A percentile compares a stretch with the other conserved stretches of the same genome.
These are phyloP conservation scores for Sequoia sempervirens DNA, from an alignment of 75 land plant genomes.

Conservation along the genomic window DNA sequence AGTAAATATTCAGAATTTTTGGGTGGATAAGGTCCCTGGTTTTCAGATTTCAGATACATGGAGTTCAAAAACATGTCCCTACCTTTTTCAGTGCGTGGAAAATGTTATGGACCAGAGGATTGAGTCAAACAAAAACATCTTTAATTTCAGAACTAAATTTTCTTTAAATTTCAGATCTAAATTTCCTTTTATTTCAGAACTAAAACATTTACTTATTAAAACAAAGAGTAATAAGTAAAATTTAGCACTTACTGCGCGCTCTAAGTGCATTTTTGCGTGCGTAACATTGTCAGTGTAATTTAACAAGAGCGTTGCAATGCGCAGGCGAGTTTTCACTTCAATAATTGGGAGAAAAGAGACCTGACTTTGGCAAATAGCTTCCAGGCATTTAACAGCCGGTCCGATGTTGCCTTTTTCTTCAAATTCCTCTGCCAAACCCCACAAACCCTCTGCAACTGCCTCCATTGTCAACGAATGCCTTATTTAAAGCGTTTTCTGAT, in stretches of 20 bases:
- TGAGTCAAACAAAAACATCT: background rate
- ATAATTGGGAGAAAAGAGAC: slow-evolving; percentile 77
- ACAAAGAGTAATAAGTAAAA: background rate
- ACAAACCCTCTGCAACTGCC: slow-evolving; percentile 86
- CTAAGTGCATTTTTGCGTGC: slow-evolving; percentile 90
- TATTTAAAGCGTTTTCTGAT: background rate
- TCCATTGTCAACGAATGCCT: slow-evolving; percentile 44
- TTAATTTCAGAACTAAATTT: background rate
- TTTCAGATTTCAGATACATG: too few species aligned
- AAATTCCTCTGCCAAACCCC: slow-evolving; percentile 72
- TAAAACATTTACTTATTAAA: background rate
- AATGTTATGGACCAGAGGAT: background rate
- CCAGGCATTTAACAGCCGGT: slow-evolving; percentile 80
- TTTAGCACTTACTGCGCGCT: slow-evolving; percentile 56
- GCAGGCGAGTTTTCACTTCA: slow-evolving; percentile 87
- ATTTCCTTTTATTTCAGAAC: background rate
- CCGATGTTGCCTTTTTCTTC: slow-evolving; percentile 57
- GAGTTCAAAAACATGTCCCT: too few species aligned
- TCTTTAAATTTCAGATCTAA: background rate
- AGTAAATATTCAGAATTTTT: background rate
- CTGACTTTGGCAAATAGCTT: slow-evolving; percentile 75
- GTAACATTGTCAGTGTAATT: slow-evolving; percentile 69
- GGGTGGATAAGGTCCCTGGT: background rate
- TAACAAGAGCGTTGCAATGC: slow-evolving; percentile 70
- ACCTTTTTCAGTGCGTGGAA: background rate